A percentile compares a stretch with the other conserved stretches of the same genome.
Conservation (phyloP, 345 rosid species). For the Dimocarpus longan region DNA sequence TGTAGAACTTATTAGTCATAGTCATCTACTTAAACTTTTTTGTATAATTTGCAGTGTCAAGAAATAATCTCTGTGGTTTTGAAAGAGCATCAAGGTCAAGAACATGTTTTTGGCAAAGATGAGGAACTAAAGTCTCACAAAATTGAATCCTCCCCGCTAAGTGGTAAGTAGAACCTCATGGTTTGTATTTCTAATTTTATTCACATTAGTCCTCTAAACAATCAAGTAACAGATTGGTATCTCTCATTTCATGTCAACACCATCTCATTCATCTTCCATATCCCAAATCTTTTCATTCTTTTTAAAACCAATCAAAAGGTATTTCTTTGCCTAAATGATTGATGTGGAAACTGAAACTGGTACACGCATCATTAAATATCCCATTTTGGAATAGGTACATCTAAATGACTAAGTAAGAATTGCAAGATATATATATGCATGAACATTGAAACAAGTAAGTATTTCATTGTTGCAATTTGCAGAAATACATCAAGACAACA, state of each 20-base stretch:
- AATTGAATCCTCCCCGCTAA: conserved; percentile 19
- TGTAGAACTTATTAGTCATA: background rate
- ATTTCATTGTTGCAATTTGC: conserved; percentile 27
- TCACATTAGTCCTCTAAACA: background rate
- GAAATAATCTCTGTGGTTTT: conserved; percentile 19
- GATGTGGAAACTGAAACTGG: background rate
- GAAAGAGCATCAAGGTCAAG: conserved; percentile 37
- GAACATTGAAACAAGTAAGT: background rate
- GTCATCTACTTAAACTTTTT: conserved; percentile 3
- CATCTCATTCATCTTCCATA: too few relatives aligned
- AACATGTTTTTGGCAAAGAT: conserved; percentile 20
- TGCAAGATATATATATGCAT: background rate
- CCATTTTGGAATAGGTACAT: background rate
- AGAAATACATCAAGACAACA: conserved; percentile 39
- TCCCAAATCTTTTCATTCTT: too few relatives aligned
- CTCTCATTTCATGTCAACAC: too few relatives aligned
- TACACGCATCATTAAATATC: background rate
- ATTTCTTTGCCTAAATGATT: background rate
- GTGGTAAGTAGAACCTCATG: conserved; percentile 31
- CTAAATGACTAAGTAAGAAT: too few relatives aligned
- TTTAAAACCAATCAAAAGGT: too few relatives aligned
- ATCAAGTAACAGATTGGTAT: too few relatives aligned
- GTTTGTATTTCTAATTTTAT: background rate
- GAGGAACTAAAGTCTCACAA: conserved; percentile 17
- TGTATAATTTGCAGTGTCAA: conserved; percentile 37